Conservation (phyloP, 106 monocot species). For the Acorus gramineus region DNA sequence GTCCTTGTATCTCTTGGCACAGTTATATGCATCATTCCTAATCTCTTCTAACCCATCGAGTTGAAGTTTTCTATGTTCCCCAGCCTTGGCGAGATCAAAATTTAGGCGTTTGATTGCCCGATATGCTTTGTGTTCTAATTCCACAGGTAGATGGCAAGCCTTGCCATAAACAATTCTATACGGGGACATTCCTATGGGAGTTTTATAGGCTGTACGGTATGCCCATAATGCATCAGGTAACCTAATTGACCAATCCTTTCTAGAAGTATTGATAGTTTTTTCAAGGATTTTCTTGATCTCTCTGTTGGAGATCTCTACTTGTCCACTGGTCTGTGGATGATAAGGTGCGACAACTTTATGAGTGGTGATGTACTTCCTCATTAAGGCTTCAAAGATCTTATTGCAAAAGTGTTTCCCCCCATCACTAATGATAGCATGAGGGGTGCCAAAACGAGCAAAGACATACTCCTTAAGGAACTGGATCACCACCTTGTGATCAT, state of each 20-base stretch:
- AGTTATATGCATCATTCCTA: neutral
- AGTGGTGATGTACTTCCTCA: neutral
- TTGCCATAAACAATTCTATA: slow-evolving; percentile 4
- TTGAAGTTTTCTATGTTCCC: neutral
- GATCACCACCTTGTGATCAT: no score
- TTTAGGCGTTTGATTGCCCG: neutral
- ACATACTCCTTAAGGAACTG: no score
- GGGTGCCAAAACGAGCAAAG: no score
- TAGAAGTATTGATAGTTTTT: neutral
- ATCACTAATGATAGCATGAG: no score
- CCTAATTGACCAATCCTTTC: neutral
- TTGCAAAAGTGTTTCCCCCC: neutral
- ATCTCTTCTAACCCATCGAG: slow-evolving; percentile 4
- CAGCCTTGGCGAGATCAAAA: neutral
- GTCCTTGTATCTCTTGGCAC: neutral
- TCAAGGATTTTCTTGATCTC: slow-evolving; percentile 1
- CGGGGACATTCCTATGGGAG: neutral
- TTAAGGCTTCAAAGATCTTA: neutral
- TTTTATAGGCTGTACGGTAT: slow-evolving; percentile 3
- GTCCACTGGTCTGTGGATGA: slow-evolving; percentile 3
- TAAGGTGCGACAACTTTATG: neutral
- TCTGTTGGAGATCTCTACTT: neutral
- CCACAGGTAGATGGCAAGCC: slow-evolving; percentile 1
- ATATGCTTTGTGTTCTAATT: slow-evolving; percentile 6
- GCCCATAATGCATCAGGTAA: slow-evolving; percentile 9